A percentile compares a stretch with the other conserved stretches of the same genome.
Evolutionary conservation across 2,329 filamentous ascomycete genomes (phyloP).

Genomic region (Aspergillus calidoustus): DNA sequence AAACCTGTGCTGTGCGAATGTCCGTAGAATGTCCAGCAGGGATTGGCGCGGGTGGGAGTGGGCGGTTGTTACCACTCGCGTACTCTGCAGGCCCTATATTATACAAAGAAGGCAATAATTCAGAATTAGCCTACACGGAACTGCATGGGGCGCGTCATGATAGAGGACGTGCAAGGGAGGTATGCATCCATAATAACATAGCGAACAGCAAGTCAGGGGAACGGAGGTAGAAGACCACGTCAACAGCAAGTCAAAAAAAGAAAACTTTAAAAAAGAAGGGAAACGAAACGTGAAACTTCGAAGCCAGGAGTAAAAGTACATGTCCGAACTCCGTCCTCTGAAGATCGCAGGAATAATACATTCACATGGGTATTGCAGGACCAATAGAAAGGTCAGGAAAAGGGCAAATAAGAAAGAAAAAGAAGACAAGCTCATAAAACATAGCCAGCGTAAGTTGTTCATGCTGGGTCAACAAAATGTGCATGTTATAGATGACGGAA

Average conservation of each 20-base stretch:
- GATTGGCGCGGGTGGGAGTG: conserved; percentile 66
- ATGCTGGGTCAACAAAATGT: conserved; percentile 20
- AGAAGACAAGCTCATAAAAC: conserved; percentile 21
- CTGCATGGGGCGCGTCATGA: conserved; percentile 26
- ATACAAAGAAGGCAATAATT: conserved; percentile 25
- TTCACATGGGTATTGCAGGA: conserved; percentile 1
- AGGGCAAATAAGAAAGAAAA: conserved; percentile 9
- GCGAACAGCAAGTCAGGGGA: conserved; percentile 22
- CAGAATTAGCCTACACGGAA: conserved; percentile 50
- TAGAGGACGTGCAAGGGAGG: conserved; percentile 19
- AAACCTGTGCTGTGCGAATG: conserved; percentile 74
- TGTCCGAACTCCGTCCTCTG: conserved; percentile 11
- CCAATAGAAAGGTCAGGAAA: neutral
- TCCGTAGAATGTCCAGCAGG: conserved; percentile 62
- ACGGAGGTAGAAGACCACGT: neutral
- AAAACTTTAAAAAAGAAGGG: conserved; percentile 5
- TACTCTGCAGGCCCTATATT: conserved; percentile 46
- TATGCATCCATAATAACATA: conserved; percentile 26
- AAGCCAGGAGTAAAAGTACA: conserved; percentile 19
- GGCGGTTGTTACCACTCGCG: conserved; percentile 60
- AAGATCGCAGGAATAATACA: conserved; percentile 8
- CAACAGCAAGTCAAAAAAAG: neutral
- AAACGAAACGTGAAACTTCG: conserved; percentile 8
- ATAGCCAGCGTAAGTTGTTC: conserved; percentile 13
- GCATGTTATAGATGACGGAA: conserved; percentile 84